Evolutionary conservation across 108 stramenopile genomes (phyloP).

Genomic region (Hondaea fermentalgiana): DNA sequence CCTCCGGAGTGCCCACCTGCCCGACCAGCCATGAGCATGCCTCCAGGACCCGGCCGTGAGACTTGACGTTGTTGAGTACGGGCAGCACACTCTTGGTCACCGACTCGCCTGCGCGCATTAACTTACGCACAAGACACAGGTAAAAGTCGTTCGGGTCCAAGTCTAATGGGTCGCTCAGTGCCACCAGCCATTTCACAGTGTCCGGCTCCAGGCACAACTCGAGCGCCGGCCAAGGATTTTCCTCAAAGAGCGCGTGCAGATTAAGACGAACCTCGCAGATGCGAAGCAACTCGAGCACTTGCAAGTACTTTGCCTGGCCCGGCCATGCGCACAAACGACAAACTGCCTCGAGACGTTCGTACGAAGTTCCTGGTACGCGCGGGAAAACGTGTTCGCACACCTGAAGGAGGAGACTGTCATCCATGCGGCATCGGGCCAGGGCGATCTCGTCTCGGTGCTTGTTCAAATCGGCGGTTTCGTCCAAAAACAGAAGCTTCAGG

Average conservation of each 20-base stretch:
- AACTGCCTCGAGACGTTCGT: background rate
- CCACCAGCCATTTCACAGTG: slow-evolving; percentile 1
- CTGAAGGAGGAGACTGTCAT: background rate
- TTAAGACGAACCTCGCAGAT: background rate
- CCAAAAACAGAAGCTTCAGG: background rate
- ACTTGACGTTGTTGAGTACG: background rate
- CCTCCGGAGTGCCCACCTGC: background rate
- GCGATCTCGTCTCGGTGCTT: background rate
- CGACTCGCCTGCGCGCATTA: background rate
- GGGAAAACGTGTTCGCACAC: background rate
- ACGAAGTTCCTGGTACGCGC: background rate
- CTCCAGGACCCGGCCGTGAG: background rate
- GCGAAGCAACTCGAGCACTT: background rate
- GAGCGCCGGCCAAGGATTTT: background rate
- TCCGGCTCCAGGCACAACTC: background rate
- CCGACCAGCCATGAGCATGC: background rate
- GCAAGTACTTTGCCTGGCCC: background rate
- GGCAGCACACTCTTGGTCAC: background rate
- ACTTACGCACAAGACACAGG: background rate
- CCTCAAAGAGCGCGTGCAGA: background rate
- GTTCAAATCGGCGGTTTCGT: background rate
- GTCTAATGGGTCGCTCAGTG: background rate
- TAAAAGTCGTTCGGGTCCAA: slow-evolving; percentile 2
- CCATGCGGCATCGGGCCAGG: too few relatives aligned
- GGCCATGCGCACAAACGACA: background rate